Percentiles rank a stretch among this genome's conserved stretches.
Conservation (phyloP, 495 filamentous ascomycete species). For the Neurospora sp. region DNA sequence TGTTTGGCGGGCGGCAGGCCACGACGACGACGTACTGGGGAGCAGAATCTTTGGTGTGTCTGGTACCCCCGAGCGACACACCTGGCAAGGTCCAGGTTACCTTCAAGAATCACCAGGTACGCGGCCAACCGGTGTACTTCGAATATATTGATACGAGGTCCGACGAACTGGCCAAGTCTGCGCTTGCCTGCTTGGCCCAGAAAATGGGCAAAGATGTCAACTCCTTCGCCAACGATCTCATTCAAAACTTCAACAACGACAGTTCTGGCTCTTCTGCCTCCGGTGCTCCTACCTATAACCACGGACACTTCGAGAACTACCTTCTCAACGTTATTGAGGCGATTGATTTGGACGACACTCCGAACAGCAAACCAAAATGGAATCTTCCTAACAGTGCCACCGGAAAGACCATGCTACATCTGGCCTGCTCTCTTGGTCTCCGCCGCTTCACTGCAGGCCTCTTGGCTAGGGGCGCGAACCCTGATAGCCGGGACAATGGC, state of each 20-base stretch:
- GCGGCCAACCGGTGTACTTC: constrained; percentile 44
- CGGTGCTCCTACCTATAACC: constrained; percentile 9
- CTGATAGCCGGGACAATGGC: constrained; percentile 63
- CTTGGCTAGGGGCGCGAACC: constrained; percentile 67
- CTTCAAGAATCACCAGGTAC: constrained; percentile 42
- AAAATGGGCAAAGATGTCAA: constrained; percentile 32
- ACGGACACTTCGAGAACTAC: constrained; percentile 50
- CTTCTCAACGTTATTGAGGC: constrained; percentile 66
- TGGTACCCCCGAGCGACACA: constrained; percentile 62
- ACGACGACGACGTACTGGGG: constrained; percentile 78
- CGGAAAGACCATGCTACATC: constrained; percentile 75
- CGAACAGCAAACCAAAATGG: constrained; percentile 48
- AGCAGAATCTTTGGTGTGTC: constrained; percentile 69
- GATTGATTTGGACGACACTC: constrained; percentile 66
- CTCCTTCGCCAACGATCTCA: background rate
- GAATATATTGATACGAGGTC: constrained; percentile 74
- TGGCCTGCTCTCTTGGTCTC: constrained; percentile 67
- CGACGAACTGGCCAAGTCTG: constrained; percentile 55
- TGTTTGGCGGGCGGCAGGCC: constrained; percentile 72
- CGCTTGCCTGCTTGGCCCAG: constrained; percentile 45
- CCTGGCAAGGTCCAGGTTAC: constrained; percentile 67
- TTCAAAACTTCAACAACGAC: constrained; percentile 2
- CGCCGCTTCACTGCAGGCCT: constrained; percentile 71
- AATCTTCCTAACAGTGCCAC: constrained; percentile 48
- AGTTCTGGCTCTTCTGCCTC: constrained; percentile 12